Conservation (phyloP, 176 grass and related monocot genomes). For the maize (Zea mays) region DNA sequence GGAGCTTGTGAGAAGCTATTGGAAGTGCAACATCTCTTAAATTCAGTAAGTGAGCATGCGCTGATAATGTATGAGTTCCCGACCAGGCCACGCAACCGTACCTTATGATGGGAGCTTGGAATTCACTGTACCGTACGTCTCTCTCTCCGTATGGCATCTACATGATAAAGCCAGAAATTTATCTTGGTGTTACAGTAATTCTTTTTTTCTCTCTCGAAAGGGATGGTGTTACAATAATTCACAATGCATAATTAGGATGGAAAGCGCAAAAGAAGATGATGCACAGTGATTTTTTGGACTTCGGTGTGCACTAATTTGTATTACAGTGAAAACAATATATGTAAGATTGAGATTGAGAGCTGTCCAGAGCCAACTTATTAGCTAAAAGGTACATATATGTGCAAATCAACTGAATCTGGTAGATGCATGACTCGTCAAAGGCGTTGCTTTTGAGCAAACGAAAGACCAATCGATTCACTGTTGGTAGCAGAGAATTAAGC, state of each 20-base stretch:
- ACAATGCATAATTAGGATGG: background rate
- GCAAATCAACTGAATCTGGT: constrained; percentile 3
- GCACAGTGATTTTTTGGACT: background rate
- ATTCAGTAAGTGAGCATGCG: background rate
- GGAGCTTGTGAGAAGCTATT: constrained; percentile 15
- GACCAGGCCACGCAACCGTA: background rate
- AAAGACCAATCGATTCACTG: background rate
- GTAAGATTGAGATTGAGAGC: background rate
- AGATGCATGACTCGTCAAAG: background rate
- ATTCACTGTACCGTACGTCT: constrained; percentile 44
- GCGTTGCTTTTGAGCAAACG: background rate
- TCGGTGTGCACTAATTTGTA: background rate
- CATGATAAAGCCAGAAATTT: constrained; percentile 28
- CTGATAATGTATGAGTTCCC: background rate
- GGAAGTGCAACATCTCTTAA: background rate
- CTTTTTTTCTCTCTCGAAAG: too few species aligned
- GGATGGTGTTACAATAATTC: background rate
- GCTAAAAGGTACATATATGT: background rate
- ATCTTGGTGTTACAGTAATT: background rate
- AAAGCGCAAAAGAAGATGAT: background rate
- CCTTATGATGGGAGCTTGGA: constrained; percentile 54
- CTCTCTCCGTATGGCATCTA: constrained; percentile 51
- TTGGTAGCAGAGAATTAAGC: constrained; percentile 1
- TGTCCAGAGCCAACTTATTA: background rate
- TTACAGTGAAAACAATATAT: constrained; percentile 10